phyloP scores from a whole-genome alignment of 495 filamentous ascomycete species.

The Tuber indicum region DNA sequence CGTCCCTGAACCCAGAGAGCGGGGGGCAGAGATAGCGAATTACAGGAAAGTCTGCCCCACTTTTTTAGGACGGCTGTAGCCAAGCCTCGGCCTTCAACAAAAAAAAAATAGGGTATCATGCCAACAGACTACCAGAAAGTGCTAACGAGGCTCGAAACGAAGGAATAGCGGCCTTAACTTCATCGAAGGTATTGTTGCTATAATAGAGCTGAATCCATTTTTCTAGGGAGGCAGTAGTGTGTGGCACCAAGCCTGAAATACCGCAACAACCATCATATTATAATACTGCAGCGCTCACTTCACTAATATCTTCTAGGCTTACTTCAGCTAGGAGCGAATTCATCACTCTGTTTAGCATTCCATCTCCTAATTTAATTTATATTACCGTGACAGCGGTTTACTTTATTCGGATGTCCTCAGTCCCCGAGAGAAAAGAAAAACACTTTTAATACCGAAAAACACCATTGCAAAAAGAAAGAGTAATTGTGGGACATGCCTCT shows the following conservation, averaged over 20 bases:
- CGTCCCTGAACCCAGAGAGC: background rate
- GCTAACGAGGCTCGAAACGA: background rate
- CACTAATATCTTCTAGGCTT: background rate
- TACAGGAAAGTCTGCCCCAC: too few species aligned
- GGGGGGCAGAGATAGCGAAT: too few species aligned
- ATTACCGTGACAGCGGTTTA: background rate
- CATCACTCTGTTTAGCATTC: background rate
- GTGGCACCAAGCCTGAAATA: background rate
- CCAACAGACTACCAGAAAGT: too few species aligned
- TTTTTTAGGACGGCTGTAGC: background rate
- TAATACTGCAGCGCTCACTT: background rate
- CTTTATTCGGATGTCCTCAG: background rate
- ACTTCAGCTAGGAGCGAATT: background rate
- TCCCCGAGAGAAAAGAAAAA: background rate
- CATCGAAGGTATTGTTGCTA: background rate
- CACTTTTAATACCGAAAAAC: conserved; percentile 7
- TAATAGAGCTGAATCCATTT: background rate
- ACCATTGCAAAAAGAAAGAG: background rate
- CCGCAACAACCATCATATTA: background rate
- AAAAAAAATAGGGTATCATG: too few species aligned
- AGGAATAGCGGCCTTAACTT: background rate
- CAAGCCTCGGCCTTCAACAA: background rate
- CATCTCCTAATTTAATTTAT: background rate
- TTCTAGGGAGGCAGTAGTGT: background rate
- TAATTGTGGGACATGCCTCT: conserved; percentile 40